These are phyloP conservation scores for Cladosporium halotolerans DNA, from an alignment of 2,329 filamentous ascomycete species.

Conservation along the genomic window DNA sequence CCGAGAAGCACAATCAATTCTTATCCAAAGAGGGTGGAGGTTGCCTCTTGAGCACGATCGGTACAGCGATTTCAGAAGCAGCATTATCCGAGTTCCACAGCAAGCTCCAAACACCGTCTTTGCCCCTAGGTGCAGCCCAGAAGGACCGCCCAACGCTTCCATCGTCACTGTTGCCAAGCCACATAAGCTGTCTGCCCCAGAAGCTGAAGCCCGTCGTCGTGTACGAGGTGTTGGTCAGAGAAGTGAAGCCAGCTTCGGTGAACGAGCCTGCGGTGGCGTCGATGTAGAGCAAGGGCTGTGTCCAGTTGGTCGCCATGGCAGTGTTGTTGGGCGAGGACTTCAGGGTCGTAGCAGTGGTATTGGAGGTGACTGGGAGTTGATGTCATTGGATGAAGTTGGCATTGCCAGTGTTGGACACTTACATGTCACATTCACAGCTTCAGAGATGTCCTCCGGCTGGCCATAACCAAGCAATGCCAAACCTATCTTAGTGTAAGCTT, in stretches of 20 bases:
- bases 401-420: not conserved
- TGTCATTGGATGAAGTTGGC: no score
- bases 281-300: conserved; percentile 16
- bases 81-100: conserved; percentile 19
- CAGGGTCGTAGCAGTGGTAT: not conserved
- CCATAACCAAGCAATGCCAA: conserved; percentile 11
- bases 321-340: conserved; percentile 8
- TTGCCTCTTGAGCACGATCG: conserved; percentile 16
- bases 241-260: conserved; percentile 12
- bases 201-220: conserved; percentile 17
- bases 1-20: no score
- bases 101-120: conserved; percentile 13
- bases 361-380: no score
- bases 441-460: conserved; percentile 7
- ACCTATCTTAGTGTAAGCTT: not conserved
- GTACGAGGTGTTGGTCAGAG: conserved; percentile 12
- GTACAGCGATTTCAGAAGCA: conserved; percentile 10
- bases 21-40: not conserved
- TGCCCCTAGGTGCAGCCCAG: conserved; percentile 3
- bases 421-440: not conserved
- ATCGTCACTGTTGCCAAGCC: conserved; percentile 13
- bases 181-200: conserved; percentile 16
- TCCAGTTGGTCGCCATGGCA: conserved; percentile 13
- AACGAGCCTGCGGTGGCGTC: conserved; percentile 15
- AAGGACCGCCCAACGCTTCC: conserved; percentile 2